Base-by-base conservation (phyloP, 2,329 filamentous ascomycete genomes). In the Helicocarpus griseus region DNA sequence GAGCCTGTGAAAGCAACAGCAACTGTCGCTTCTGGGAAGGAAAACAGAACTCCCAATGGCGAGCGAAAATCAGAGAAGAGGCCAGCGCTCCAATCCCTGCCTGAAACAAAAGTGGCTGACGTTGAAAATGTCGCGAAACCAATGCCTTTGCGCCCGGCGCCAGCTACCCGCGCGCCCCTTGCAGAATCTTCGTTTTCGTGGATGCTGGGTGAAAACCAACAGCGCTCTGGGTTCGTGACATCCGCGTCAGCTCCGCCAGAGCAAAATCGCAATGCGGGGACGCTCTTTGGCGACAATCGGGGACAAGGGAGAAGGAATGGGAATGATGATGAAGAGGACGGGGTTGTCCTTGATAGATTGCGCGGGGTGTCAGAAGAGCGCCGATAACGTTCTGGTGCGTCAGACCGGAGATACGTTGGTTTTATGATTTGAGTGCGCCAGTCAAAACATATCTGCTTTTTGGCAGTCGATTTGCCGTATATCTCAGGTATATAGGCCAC, bases 121-220 rank as follows among this genome's bases (percentile, higher is more conserved):
- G 13, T 49, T 45, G 26, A 45, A 38, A 50, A 56, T 38, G 26
- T 50, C 28, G 48, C 54, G 14, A 61, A 59, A 22, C 53, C 59
- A 35, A 60, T 58, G 50, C 56, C 62, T 22, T 49, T 56, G 31
- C 63, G 61, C 43, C 57, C 62, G 41, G 49, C 48, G 41, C 56
- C 61, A 43, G 49, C 48, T 39, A 53, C 61, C 8, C 70, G 73
- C 38, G 67, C 71, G 46, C 69, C 72, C 35, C 57, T 76, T 46
- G 66, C 69, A 33, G 66, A 75, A 47, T 70, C 73, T 17, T 71
- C 71, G 22, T 76, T 75, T 52, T 74, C 73, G 11, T 76, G 73
- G 70, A 76, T 76, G 71, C 64, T 76, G 35, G 73, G 72, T 33
- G 69, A 73, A 43, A 65, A 66, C 52, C 65, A 69, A 39, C 67